Percentiles rank a stretch among this genome's conserved stretches.
Conservation (phyloP, 169 alveolate genomes). For the Eimeria tenella region DNA sequence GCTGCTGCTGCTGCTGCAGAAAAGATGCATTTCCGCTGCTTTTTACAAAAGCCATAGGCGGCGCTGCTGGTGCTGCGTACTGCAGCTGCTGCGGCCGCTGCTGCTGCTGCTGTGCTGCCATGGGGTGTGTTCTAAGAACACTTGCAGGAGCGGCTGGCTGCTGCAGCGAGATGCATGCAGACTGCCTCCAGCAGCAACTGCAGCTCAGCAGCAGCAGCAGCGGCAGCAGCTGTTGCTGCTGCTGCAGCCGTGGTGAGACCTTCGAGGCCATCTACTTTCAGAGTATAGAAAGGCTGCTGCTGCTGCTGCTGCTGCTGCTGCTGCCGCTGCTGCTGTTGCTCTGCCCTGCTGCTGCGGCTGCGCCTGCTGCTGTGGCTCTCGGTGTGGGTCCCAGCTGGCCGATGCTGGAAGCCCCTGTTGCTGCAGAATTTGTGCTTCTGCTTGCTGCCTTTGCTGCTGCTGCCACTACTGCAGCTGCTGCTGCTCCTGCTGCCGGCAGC, state of each 20-base stretch:
- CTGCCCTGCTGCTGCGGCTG: too few species aligned
- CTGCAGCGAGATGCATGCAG: conserved; percentile 28
- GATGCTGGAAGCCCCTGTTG: not conserved
- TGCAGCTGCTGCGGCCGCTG: conserved; percentile 3
- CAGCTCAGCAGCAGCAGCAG: conserved; percentile 11
- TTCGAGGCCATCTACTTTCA: not conserved
- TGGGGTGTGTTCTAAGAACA: not conserved
- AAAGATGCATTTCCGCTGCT: not conserved
- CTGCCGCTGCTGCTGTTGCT: not conserved
- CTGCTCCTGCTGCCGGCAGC: conserved; percentile 13
- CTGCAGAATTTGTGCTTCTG: not conserved
- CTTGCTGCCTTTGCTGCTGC: not conserved
- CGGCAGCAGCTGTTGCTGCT: not conserved
- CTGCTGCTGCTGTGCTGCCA: not conserved
- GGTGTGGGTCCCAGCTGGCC: conserved; percentile 2
- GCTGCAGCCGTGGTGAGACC: not conserved
- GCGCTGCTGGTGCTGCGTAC: not conserved
- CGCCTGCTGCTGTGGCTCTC: not conserved
- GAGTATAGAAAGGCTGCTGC: not conserved
- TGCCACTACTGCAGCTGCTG: conserved; percentile 28
- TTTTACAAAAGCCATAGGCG: not conserved
- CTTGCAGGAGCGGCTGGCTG: not conserved
- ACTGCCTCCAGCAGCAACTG: not conserved
- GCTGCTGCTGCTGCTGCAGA: not conserved
- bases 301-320: conserved; percentile 16